phyloP scores from a whole-genome alignment of 2,329 filamentous ascomycete species.

The Teratosphaeria epicoccoides region DNA sequence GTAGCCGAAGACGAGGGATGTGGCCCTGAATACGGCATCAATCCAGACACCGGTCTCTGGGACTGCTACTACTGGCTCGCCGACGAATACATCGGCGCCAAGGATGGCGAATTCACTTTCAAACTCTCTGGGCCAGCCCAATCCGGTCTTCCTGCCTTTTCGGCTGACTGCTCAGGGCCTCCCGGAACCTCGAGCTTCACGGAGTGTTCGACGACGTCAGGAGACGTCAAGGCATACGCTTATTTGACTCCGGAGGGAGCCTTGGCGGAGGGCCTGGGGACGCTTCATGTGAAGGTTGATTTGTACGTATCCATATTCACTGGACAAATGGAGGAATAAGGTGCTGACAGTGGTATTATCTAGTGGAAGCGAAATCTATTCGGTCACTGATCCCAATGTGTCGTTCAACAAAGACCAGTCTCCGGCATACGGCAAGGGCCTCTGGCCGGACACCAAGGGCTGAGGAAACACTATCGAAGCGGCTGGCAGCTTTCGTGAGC shows the following conservation, averaged over 20 bases:
- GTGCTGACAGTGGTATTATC: background rate
- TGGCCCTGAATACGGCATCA: background rate
- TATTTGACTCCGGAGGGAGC: background rate
- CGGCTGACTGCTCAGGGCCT: constrained; percentile 44
- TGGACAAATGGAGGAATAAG: background rate
- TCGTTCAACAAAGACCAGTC: background rate
- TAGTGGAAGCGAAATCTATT: background rate
- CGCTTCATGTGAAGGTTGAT: background rate
- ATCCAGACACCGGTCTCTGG: background rate
- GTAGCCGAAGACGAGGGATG: background rate
- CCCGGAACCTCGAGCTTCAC: constrained; percentile 66
- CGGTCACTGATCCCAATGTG: background rate
- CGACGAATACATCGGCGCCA: background rate
- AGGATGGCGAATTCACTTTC: background rate
- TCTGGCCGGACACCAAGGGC: background rate
- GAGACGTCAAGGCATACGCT: background rate
- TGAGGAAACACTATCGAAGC: no score
- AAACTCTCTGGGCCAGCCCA: background rate
- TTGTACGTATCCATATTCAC: background rate
- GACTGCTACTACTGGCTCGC: background rate
- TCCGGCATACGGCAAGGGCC: background rate
- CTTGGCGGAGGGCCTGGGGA: background rate
- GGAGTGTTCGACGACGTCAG: constrained; percentile 55
- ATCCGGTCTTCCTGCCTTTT: background rate
- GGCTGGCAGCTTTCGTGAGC: no score